A percentile compares a stretch with the other conserved stretches of the same genome.
Conservation (phyloP, 805 yeast species). For the Kodamaea jinghongensis region DNA sequence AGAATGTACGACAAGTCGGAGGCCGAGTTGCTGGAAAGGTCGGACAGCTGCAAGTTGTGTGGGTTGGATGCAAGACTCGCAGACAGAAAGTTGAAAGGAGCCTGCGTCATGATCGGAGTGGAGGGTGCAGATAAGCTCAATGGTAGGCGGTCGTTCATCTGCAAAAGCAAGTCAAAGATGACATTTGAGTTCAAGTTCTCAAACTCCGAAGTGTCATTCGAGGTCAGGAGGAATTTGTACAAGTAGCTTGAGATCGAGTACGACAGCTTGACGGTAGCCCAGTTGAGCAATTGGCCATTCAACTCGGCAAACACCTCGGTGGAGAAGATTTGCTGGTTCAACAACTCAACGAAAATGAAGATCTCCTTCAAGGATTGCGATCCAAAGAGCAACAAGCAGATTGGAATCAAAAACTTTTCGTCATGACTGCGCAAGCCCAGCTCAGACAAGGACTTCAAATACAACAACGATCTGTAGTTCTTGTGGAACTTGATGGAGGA, state of each 20-base stretch:
- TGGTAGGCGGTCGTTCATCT: slow-evolving; percentile 42
- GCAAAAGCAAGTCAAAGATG: slow-evolving; percentile 34
- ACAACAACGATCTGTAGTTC: slow-evolving; percentile 31
- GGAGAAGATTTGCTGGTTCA: slow-evolving; percentile 31
- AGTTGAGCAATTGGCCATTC: slow-evolving; percentile 25
- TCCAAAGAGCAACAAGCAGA: slow-evolving; percentile 28
- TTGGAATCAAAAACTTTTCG: slow-evolving; percentile 38
- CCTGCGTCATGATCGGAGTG: slow-evolving; percentile 30
- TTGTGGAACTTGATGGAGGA: slow-evolving; percentile 16
- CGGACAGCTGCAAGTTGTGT: slow-evolving; percentile 1
- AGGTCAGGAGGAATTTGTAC: slow-evolving; percentile 21
- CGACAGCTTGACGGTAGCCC: slow-evolving; percentile 22
- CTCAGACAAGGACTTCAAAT: slow-evolving; percentile 37
- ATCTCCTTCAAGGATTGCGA: slow-evolving; percentile 23
- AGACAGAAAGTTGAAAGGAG: slow-evolving; percentile 7
- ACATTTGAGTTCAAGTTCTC: slow-evolving; percentile 27
- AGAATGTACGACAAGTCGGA: slow-evolving; percentile 6
- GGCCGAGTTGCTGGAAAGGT: slow-evolving; percentile 2
- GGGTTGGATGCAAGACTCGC: slow-evolving; percentile 1
- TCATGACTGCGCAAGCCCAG: slow-evolving; percentile 39
- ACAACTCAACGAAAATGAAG: slow-evolving; percentile 30
- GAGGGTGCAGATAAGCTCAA: slow-evolving; percentile 44
- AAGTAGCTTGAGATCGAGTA: slow-evolving; percentile 18
- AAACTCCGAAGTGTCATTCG: slow-evolving; percentile 28
- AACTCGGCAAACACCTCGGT: slow-evolving; percentile 24